Evolutionary conservation across 106 monocot genomes (phyloP).

Genomic region (Allium cepa): DNA sequence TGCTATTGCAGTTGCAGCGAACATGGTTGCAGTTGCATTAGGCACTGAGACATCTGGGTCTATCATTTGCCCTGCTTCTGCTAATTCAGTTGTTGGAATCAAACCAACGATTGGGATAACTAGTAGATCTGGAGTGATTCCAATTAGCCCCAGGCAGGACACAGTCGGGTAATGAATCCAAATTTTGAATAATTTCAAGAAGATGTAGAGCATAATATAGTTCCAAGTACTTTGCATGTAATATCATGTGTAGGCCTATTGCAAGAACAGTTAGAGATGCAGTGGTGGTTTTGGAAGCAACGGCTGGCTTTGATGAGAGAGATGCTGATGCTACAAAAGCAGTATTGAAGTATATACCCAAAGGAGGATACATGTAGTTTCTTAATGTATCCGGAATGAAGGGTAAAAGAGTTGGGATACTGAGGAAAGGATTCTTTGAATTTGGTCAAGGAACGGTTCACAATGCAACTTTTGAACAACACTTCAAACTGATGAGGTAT

Average conservation of each 20-base stretch:
- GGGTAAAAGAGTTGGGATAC: conserved; percentile 66
- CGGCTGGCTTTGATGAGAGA: conserved; percentile 47
- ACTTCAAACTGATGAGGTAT: conserved; percentile 55
- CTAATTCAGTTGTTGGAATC: conserved; percentile 61
- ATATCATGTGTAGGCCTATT: conserved; percentile 36
- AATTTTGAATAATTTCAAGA: not conserved
- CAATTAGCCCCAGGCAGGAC: conserved; percentile 52
- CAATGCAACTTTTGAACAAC: conserved; percentile 21
- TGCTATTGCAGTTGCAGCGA: conserved; percentile 70
- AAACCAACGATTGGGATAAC: conserved; percentile 79
- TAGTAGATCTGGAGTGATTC: conserved; percentile 62
- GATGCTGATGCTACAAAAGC: conserved; percentile 47
- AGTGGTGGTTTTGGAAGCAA: conserved; percentile 53
- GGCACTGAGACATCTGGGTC: conserved; percentile 69
- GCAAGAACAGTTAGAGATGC: conserved; percentile 64
- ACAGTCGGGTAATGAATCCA: conserved; percentile 32
- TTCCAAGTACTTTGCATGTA: not conserved
- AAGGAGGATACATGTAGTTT: conserved; percentile 49
- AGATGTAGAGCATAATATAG: not conserved
- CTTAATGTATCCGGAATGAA: conserved; percentile 47
- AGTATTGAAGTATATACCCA: conserved; percentile 39
- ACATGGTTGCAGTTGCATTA: conserved; percentile 57
- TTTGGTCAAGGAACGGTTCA: conserved; percentile 14
- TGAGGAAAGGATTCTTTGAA: conserved; percentile 39
- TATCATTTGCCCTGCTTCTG: conserved; percentile 53